These are phyloP conservation scores for Chiua virens DNA, from an alignment of 768 basidiomycete genomes.

Conservation along the genomic window DNA sequence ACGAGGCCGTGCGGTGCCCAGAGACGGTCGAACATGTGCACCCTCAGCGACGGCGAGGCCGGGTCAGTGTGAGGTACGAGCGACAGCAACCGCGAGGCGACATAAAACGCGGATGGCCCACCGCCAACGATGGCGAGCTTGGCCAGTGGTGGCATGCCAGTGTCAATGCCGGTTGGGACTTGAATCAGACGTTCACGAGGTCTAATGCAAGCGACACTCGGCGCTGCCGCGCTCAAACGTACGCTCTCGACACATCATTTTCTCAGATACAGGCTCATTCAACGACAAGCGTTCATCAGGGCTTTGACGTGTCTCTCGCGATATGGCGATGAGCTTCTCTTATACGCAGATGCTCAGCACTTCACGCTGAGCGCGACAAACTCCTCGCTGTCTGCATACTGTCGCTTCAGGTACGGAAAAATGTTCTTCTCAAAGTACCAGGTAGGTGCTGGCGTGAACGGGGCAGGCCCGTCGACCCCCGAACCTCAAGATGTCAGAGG, in stretches of 20 bases:
- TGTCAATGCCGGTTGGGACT: too few species aligned
- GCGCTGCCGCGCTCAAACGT: slow-evolving; percentile 55
- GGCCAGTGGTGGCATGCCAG: slow-evolving; percentile 29
- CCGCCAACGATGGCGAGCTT: slow-evolving; percentile 92
- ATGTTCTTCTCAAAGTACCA: slow-evolving; percentile 72
- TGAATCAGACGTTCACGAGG: background rate
- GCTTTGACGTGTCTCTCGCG: slow-evolving; percentile 74
- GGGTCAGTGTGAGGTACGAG: slow-evolving; percentile 42
- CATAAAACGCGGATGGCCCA: slow-evolving; percentile 96
- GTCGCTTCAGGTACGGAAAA: slow-evolving; percentile 67
- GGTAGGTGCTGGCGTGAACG: slow-evolving; percentile 31
- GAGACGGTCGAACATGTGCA: slow-evolving; percentile 89
- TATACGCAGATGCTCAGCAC: slow-evolving; percentile 60
- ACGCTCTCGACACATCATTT: slow-evolving; percentile 9
- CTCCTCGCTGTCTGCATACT: slow-evolving; percentile 79
- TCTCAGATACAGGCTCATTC: slow-evolving; percentile 23
- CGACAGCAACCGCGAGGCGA: slow-evolving; percentile 81
- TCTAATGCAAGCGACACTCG: slow-evolving; percentile 68
- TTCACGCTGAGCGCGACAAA: slow-evolving; percentile 74
- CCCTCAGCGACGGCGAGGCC: slow-evolving; percentile 41
- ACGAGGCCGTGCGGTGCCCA: slow-evolving; percentile 96
- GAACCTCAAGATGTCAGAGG: slow-evolving; percentile 54
- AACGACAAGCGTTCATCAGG: slow-evolving; percentile 63
- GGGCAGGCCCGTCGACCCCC: slow-evolving; percentile 12
- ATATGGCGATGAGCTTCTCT: slow-evolving; percentile 79